Percentiles rank a stretch among this genome's conserved stretches.
These are phyloP conservation scores for Xylaria hypoxylon DNA, from an alignment of 2,329 filamentous ascomycete genomes.

Conservation along the genomic window DNA sequence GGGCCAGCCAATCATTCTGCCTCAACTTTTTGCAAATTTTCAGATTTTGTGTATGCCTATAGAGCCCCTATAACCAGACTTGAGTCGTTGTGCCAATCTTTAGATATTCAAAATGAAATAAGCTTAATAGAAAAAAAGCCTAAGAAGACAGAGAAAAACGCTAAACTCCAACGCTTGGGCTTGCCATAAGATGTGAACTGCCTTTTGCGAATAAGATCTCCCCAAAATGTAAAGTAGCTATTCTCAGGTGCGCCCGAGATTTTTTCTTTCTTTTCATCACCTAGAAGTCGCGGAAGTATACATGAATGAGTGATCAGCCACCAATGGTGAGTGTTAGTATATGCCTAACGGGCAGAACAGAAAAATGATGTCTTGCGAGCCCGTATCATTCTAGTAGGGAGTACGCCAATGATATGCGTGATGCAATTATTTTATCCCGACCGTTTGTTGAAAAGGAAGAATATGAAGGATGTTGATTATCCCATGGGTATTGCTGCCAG, in stretches of 20 bases:
- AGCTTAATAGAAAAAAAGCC: neutral
- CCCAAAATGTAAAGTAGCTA: neutral
- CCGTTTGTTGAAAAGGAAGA: constrained; percentile 21
- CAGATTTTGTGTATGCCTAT: constrained; percentile 3
- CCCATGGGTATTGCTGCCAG: constrained; percentile 18
- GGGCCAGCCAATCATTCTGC: constrained; percentile 24
- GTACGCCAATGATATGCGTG: constrained; percentile 20
- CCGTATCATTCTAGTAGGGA: constrained; percentile 21
- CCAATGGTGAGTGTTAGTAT: neutral
- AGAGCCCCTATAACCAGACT: constrained; percentile 20
- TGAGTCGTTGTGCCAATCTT: constrained; percentile 34
- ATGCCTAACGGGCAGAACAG: constrained; percentile 1
- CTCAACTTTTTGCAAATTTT: constrained; percentile 7
- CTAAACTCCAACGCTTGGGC: constrained; percentile 29
- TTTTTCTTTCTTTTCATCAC: constrained; percentile 1
- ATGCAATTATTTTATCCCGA: constrained; percentile 27
- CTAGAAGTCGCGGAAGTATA: neutral
- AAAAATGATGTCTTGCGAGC: constrained; percentile 32
- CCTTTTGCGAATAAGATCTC: neutral
- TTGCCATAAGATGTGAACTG: constrained; percentile 13
- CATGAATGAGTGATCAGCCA: constrained; percentile 11
- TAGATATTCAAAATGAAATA: constrained; percentile 12
- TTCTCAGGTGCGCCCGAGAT: neutral
- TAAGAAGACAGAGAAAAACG: neutral
- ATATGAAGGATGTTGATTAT: constrained; percentile 2